These are phyloP conservation scores for Nosema muscidifuracis DNA, from an alignment of 371 early-diverging fungal species.

Conservation along the genomic window DNA sequence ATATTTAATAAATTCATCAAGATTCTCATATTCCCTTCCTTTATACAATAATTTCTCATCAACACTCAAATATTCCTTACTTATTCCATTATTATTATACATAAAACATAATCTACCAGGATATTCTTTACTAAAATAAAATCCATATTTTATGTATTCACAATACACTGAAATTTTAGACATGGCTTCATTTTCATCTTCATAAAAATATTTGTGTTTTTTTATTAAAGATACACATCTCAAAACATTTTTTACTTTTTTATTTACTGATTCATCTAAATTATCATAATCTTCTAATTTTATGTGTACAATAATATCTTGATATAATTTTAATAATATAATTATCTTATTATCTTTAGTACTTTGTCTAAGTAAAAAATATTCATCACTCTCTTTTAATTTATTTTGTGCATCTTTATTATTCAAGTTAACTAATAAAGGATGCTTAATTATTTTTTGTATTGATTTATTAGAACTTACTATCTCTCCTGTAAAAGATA, in stretches of 20 bases:
- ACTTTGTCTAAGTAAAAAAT: conserved; percentile 19
- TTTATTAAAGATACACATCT: conserved; percentile 27
- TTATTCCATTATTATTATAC: conserved; percentile 13
- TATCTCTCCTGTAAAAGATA: conserved; percentile 39
- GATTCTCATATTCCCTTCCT: conserved; percentile 22
- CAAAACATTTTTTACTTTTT: conserved; percentile 9
- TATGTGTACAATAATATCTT: conserved; percentile 21
- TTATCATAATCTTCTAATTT: conserved; percentile 27
- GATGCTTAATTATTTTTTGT: conserved; percentile 32
- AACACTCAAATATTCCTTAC: conserved; percentile 37
- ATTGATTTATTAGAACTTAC: background rate
- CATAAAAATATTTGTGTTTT: conserved; percentile 36
- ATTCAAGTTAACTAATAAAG: conserved; percentile 24
- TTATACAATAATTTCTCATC: conserved; percentile 33
- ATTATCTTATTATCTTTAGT: conserved; percentile 7
- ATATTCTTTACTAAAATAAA: conserved; percentile 35
- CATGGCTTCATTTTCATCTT: conserved; percentile 10
- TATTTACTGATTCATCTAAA: conserved; percentile 42
- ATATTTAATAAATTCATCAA: conserved; percentile 46
- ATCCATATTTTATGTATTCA: conserved; percentile 35
- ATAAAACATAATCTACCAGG: conserved; percentile 43
- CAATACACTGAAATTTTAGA: conserved; percentile 10
- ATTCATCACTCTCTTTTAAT: conserved; percentile 10
- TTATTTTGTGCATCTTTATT: conserved; percentile 16
- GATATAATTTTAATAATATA: conserved; percentile 8